Conservation (phyloP, 768 basidiomycete species). For the Russula emetica region DNA sequence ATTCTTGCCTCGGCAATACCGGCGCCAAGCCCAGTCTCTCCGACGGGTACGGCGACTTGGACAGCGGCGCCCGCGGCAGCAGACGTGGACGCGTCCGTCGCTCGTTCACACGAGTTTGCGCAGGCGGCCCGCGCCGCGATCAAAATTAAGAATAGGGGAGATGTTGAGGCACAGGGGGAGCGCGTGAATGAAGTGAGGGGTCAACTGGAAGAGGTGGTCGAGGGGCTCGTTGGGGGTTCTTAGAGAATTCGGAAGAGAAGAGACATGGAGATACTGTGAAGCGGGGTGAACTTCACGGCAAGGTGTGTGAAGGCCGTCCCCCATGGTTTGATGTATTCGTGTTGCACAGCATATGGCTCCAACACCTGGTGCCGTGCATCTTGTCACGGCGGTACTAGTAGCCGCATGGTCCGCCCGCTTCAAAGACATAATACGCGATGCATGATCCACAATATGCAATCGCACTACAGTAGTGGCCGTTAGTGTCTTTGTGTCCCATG, state of each 20-base stretch:
- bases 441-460: no score
- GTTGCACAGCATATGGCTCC: not conserved
- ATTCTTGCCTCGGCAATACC: constrained; percentile 31
- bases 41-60: not conserved
- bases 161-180: constrained; percentile 49
- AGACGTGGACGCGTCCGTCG: constrained; percentile 40
- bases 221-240: constrained; percentile 30
- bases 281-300: not conserved
- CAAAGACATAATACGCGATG: not conserved
- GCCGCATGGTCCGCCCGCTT: not conserved
- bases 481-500: not conserved
- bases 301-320: not conserved
- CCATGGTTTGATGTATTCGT: not conserved
- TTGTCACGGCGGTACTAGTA: not conserved
- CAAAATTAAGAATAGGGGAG: constrained; percentile 48
- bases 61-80: not conserved
- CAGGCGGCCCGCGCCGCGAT: constrained; percentile 55
- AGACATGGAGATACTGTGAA: constrained; percentile 1
- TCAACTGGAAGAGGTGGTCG: constrained; percentile 50
- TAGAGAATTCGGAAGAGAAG: not conserved
- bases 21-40: not conserved
- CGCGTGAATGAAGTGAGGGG: constrained; percentile 54
- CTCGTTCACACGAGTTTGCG: constrained; percentile 57
- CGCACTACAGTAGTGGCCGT: no score
- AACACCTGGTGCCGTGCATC: not conserved